These are phyloP conservation scores for Nidula microcarpa DNA, from an alignment of 768 basidiomycete species.

Conservation along the genomic window DNA sequence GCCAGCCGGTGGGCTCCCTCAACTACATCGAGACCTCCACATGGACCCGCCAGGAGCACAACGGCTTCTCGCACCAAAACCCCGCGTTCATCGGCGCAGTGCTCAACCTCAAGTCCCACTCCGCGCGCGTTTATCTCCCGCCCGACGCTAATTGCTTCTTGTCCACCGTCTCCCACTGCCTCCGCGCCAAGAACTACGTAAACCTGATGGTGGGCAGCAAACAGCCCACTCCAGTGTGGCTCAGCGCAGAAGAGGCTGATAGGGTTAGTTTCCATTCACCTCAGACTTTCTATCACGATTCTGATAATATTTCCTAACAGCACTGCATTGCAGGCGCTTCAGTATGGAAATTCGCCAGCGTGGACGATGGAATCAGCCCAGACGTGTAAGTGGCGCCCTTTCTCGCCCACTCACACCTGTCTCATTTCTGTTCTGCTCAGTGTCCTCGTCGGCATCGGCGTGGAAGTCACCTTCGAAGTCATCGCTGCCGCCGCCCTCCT, in stretches of 20 bases:
- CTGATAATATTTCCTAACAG: slow-evolving; percentile 20
- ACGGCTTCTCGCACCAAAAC: slow-evolving; percentile 88
- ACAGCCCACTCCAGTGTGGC: slow-evolving; percentile 76
- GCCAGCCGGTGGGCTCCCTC: slow-evolving; percentile 64
- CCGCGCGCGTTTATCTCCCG: slow-evolving; percentile 78
- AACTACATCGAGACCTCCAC: slow-evolving; percentile 91
- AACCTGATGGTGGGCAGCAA: slow-evolving; percentile 91
- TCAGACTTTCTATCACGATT: neutral
- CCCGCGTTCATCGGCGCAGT: slow-evolving; percentile 84
- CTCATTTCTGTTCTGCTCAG: slow-evolving; percentile 34
- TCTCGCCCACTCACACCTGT: neutral
- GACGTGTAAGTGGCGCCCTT: slow-evolving; percentile 50
- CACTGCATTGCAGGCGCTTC: slow-evolving; percentile 88
- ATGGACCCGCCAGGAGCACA: slow-evolving; percentile 83
- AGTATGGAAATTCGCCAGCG: slow-evolving; percentile 81
- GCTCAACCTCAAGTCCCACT: slow-evolving; percentile 68
- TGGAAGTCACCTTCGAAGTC: slow-evolving; percentile 86
- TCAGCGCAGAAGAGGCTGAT: slow-evolving; percentile 73
- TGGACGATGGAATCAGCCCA: slow-evolving; percentile 66
- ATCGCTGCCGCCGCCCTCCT: slow-evolving; percentile 83
- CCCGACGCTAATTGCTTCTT: slow-evolving; percentile 90
- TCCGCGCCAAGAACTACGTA: slow-evolving; percentile 81
- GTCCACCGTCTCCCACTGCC: slow-evolving; percentile 79
- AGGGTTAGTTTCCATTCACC: slow-evolving; percentile 30
- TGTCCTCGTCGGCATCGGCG: slow-evolving; percentile 83